Evolutionary conservation across 164 flowering plant genomes (phyloP).

Genomic region (Vitis riparia): DNA sequence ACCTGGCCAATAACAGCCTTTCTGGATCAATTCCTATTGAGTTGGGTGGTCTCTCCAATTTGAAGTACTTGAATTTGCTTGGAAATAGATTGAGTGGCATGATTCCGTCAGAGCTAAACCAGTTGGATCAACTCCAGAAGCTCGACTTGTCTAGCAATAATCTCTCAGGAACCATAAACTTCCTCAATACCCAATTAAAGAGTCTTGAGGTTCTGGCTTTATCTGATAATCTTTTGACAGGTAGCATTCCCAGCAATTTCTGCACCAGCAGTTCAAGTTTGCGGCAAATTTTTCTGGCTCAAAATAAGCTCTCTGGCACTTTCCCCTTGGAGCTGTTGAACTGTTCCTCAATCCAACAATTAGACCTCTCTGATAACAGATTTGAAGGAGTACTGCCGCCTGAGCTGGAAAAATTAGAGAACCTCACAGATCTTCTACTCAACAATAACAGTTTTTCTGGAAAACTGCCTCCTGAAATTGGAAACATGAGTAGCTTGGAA

Average conservation of each 20-base stretch:
- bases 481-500: conserved; percentile 64
- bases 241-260: conserved; percentile 45
- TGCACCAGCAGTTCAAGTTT: conserved; percentile 53
- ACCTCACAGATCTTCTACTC: conserved; percentile 68
- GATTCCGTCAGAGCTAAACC: conserved; percentile 62
- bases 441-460: conserved; percentile 86
- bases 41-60: conserved; percentile 41
- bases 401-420: conserved; percentile 40
- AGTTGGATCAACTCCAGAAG: conserved; percentile 43
- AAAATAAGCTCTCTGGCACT: conserved; percentile 57
- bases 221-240: conserved; percentile 57
- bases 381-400: conserved; percentile 60
- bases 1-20: conserved; percentile 78
- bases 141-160: conserved; percentile 77
- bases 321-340: conserved; percentile 56
- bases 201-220: conserved; percentile 57
- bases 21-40: conserved; percentile 73
- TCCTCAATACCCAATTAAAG: conserved; percentile 34
- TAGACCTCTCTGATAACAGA: conserved; percentile 74
- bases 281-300: conserved; percentile 46
- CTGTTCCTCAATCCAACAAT: conserved; percentile 60
- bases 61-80: conserved; percentile 72
- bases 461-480: conserved; percentile 61
- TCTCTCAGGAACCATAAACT: conserved; percentile 57
- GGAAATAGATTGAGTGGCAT: conserved; percentile 70